phyloP scores from a whole-genome alignment of 1,139 yeast species.

The Scheffersomyces segobiensis region DNA sequence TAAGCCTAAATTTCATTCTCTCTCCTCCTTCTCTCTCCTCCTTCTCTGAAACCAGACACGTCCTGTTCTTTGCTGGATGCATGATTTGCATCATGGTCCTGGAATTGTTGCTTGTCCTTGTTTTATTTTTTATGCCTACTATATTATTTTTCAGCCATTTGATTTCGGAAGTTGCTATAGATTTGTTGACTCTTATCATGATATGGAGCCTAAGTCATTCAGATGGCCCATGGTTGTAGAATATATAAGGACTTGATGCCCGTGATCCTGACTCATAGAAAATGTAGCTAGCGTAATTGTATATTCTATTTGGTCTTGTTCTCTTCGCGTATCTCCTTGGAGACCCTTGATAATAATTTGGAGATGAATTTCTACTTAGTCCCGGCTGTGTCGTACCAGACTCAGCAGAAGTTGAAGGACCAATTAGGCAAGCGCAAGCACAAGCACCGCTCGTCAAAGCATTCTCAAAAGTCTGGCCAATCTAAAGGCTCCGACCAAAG shows the following conservation, averaged over 20 bases:
- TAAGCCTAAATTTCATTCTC: neutral
- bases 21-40: neutral
- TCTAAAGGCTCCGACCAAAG: neutral
- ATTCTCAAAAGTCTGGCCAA: neutral
- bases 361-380: constrained; percentile 17
- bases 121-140: neutral
- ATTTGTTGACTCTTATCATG: neutral
- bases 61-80: neutral
- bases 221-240: neutral
- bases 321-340: neutral
- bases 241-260: neutral
- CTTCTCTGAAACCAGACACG: neutral
- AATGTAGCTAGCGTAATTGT: neutral
- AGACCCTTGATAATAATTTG: neutral
- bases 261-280: neutral
- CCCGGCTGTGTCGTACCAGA: constrained; percentile 18
- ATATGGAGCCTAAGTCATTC: neutral
- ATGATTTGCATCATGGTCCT: neutral
- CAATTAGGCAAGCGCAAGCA: constrained; percentile 11
- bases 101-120: neutral
- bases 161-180: neutral
- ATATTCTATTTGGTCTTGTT: neutral
- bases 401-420: constrained; percentile 19
- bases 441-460: neutral
- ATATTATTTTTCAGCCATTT: neutral